These are phyloP conservation scores for Malus hybrid DNA, from an alignment of 331 rosid species.

Conservation along the genomic window DNA sequence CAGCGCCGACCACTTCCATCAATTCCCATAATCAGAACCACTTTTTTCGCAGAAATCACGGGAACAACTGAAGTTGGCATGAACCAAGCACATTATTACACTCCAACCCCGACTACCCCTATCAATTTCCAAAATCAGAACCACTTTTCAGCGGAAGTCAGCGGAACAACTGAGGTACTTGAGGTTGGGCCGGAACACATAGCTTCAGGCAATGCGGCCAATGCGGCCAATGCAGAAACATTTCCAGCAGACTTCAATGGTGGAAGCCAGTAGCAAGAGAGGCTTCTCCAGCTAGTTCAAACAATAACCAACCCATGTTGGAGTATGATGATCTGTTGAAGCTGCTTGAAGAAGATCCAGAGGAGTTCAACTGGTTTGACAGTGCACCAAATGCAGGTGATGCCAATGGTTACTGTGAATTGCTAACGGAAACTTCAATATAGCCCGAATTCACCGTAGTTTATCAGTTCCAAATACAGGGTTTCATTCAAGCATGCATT, in stretches of 20 bases:
- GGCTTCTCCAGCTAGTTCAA: not conserved
- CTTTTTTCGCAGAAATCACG: not conserved
- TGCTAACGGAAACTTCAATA: conserved; percentile 10
- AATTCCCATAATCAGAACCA: conserved; percentile 2
- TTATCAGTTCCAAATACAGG: not conserved
- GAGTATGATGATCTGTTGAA: conserved; percentile 16
- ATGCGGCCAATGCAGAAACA: not conserved
- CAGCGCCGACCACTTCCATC: not conserved
- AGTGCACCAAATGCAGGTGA: conserved; percentile 10
- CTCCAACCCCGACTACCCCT: not conserved
- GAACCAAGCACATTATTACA: not conserved
- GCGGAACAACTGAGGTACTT: not conserved
- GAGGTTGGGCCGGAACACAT: not conserved
- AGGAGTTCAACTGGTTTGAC: not conserved
- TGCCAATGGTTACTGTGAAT: conserved; percentile 9
- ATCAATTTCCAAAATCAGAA: conserved; percentile 1
- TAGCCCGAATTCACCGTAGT: not conserved
- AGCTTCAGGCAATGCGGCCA: not conserved
- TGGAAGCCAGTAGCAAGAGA: not conserved
- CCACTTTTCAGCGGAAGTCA: not conserved
- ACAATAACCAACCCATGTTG: not conserved
- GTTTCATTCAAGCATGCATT: too few species aligned
- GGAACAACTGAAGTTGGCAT: not conserved
- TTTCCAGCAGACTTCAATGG: not conserved
- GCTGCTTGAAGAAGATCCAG: conserved; percentile 22